phyloP scores from a whole-genome alignment of 2,329 filamentous ascomycete genomes.

The Fusarium sp. region DNA sequence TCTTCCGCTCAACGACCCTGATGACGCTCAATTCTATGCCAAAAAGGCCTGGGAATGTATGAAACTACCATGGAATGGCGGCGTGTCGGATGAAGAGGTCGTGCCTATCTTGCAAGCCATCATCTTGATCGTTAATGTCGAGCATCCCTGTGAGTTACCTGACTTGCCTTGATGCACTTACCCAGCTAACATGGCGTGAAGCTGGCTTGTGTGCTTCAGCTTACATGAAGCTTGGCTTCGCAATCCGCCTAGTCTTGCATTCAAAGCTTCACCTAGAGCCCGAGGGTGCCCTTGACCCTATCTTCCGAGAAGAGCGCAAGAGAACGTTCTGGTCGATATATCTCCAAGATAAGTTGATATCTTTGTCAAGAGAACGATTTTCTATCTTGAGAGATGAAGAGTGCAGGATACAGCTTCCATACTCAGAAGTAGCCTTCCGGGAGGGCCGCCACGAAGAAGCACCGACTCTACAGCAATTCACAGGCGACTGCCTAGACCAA shows the following conservation, averaged over 20 bases:
- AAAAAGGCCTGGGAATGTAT: not conserved
- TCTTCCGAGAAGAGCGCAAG: not conserved
- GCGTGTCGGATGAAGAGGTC: not conserved
- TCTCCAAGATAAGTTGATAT: not conserved
- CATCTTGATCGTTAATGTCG: not conserved
- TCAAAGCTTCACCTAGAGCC: not conserved
- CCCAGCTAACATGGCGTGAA: not conserved
- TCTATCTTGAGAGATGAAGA: not conserved
- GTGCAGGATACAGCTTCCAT: not conserved
- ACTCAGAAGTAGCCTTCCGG: not conserved
- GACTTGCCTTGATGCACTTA: not conserved
- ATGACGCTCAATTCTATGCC: not conserved
- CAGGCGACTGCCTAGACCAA: not conserved
- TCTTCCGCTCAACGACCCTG: not conserved
- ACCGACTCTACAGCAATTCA: not conserved
- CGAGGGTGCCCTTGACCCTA: not conserved
- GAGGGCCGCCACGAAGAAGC: not conserved
- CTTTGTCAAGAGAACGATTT: not conserved
- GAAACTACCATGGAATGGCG: not conserved
- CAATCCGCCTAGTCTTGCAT: not conserved
- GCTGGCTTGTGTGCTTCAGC: not conserved
- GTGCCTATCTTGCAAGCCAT: not conserved
- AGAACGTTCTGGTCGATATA: not conserved
- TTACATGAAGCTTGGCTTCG: not conserved
- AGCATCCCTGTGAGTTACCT: not conserved